Percentiles rank a stretch among this genome's conserved stretches.
Conservation (phyloP, 2,329 filamentous ascomycete species). For the Aspergillus ruber region DNA sequence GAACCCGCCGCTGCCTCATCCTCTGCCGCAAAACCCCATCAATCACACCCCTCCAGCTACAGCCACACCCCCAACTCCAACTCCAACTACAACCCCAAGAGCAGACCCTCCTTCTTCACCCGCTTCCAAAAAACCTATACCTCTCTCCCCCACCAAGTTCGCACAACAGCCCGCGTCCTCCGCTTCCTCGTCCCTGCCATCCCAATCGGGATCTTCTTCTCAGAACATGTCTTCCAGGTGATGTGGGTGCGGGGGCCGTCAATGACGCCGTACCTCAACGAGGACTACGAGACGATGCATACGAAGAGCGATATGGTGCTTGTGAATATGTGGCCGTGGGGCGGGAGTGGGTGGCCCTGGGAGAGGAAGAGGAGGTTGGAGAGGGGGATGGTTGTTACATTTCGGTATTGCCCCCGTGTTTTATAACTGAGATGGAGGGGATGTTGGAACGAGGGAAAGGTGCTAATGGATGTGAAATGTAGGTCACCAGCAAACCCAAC, state of each 20-base stretch:
- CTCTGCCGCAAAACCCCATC: not conserved
- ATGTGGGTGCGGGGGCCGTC: conserved; percentile 47
- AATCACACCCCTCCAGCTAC: conserved; percentile 1
- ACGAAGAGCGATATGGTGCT: conserved; percentile 36
- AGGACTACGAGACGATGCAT: conserved; percentile 48
- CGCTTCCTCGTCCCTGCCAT: conserved; percentile 26
- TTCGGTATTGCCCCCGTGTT: conserved; percentile 32
- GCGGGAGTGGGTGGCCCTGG: conserved; percentile 47
- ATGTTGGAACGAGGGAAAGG: conserved; percentile 2
- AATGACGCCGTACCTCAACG: conserved; percentile 74
- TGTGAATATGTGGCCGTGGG: conserved; percentile 35
- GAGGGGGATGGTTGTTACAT: conserved; percentile 69
- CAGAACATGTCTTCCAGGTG: conserved; percentile 35
- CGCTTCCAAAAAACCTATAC: conserved; percentile 22
- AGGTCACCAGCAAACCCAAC: conserved; percentile 69
- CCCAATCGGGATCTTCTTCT: conserved; percentile 35
- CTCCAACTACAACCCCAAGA: conserved; percentile 3
- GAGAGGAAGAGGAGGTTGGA: conserved; percentile 49
- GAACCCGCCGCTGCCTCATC: conserved; percentile 1
- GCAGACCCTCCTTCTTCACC: conserved; percentile 16
- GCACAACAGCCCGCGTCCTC: conserved; percentile 19
- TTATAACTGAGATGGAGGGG: conserved; percentile 4
- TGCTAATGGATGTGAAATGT: not conserved
- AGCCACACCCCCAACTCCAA: conserved; percentile 1
- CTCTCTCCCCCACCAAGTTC: conserved; percentile 21